Conservation (phyloP, 345 rosid species). For the Eucalyptus leucophloia region DNA sequence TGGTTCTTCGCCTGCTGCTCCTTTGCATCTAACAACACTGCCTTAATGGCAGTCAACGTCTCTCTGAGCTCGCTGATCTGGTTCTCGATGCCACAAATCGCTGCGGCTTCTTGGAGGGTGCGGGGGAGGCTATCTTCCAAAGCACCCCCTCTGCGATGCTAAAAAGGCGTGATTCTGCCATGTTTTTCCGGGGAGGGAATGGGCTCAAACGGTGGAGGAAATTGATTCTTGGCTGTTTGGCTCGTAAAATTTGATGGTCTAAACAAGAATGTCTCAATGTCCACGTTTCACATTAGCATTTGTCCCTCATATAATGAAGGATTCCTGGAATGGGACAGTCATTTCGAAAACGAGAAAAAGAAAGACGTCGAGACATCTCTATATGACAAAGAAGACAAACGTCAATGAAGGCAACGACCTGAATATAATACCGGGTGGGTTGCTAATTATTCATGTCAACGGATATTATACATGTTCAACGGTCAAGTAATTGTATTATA, state of each 20-base stretch:
- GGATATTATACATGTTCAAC: background rate
- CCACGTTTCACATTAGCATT: background rate
- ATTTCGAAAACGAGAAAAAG: too few species aligned
- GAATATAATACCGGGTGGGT: background rate
- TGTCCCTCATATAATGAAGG: background rate
- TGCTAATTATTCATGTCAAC: background rate
- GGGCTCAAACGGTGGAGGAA: background rate
- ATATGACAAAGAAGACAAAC: background rate
- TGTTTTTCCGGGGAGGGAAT: background rate
- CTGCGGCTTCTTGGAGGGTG: too few species aligned
- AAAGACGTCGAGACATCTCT: too few species aligned
- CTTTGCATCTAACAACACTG: background rate
- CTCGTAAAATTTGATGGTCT: background rate
- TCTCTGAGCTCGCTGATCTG: too few species aligned
- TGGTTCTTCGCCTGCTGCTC: background rate
- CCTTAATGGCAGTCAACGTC: too few species aligned
- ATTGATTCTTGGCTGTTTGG: background rate
- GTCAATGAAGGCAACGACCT: background rate
- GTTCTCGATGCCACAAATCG: too few species aligned
- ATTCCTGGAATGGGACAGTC: background rate
- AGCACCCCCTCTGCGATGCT: background rate
- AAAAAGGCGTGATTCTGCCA: background rate
- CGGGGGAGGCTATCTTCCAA: too few species aligned
- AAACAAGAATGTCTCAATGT: background rate
- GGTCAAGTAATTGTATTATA: background rate